Conservation (phyloP, 805 yeast genomes). For the Candida qinlingensis region DNA sequence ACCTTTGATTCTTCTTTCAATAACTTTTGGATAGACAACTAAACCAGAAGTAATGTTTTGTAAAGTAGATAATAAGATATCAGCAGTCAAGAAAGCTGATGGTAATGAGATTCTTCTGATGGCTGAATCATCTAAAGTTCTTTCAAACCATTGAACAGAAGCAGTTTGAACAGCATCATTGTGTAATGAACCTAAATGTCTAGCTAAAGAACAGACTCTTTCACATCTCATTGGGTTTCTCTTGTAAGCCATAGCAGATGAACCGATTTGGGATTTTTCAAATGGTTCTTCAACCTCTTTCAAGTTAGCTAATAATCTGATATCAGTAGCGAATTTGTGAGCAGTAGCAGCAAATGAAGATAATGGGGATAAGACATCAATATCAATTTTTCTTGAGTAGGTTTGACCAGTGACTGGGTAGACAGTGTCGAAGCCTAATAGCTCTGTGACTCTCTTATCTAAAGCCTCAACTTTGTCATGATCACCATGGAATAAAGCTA, state of each 20-base stretch:
- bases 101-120: constrained; percentile 96
- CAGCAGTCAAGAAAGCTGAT: constrained; percentile 94
- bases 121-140: constrained; percentile 97
- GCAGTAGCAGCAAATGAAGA: constrained; percentile 94
- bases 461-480: constrained; percentile 93
- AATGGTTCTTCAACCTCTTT: constrained; percentile 98
- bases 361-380: constrained; percentile 87
- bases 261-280: constrained; percentile 97
- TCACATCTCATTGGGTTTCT: constrained; percentile 99
- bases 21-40: constrained; percentile 98
- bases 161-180: constrained; percentile 95
- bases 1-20: constrained; percentile 89
- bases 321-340: constrained; percentile 96
- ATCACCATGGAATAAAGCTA: constrained; percentile 92
- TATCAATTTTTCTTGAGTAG: constrained; percentile 96
- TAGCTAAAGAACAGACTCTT: constrained; percentile 96
- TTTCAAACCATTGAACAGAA: constrained; percentile 98
- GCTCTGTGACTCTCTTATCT: constrained; percentile 87
- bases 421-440: constrained; percentile 89
- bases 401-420: constrained; percentile 99
- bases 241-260: constrained; percentile 98
- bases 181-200: constrained; percentile 89
- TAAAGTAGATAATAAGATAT: constrained; percentile 83
- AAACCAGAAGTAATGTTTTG: constrained; percentile 90
- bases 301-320: constrained; percentile 90